phyloP scores from a whole-genome alignment of 202 grass and related monocot genomes.

The Carex sylvatica region DNA sequence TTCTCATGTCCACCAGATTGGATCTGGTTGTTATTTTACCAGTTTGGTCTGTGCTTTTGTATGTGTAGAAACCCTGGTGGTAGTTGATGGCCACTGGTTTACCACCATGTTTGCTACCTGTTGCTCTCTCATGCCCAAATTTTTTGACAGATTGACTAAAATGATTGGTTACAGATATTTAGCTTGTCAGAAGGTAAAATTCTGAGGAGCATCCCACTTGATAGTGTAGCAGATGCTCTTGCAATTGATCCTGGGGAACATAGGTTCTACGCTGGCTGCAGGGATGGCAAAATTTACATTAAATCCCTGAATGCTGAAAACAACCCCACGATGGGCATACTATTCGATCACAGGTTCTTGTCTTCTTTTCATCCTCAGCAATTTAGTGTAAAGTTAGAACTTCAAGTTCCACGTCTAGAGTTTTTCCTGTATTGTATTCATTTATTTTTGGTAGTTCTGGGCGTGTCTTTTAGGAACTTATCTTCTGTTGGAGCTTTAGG shows the following conservation, averaged over 20 bases:
- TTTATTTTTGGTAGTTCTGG: neutral
- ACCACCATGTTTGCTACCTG: neutral
- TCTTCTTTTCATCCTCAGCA: neutral
- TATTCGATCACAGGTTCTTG: constrained; percentile 21
- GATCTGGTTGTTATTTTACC: neutral
- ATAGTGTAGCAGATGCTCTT: constrained; percentile 53
- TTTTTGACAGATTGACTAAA: neutral
- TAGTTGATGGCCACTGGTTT: neutral
- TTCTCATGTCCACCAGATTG: constrained; percentile 29
- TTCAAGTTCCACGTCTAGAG: neutral
- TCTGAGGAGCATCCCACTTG: constrained; percentile 67
- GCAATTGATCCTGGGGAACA: constrained; percentile 64
- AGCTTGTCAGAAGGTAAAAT: constrained; percentile 67
- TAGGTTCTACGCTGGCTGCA: constrained; percentile 83
- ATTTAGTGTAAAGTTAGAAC: neutral
- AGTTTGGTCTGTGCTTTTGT: neutral
- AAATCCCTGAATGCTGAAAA: constrained; percentile 64
- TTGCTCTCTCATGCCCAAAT: neutral
- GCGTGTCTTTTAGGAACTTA: neutral
- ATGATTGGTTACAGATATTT: constrained; percentile 57
- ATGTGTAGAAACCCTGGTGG: neutral
- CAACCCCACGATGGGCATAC: constrained; percentile 23
- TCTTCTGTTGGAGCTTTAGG: neutral
- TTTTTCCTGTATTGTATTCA: neutral
- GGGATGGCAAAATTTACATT: constrained; percentile 97